Evolutionary conservation across 176 grass and related monocot species (phyloP).

Genomic region (Cenchrus fungigraminus): DNA sequence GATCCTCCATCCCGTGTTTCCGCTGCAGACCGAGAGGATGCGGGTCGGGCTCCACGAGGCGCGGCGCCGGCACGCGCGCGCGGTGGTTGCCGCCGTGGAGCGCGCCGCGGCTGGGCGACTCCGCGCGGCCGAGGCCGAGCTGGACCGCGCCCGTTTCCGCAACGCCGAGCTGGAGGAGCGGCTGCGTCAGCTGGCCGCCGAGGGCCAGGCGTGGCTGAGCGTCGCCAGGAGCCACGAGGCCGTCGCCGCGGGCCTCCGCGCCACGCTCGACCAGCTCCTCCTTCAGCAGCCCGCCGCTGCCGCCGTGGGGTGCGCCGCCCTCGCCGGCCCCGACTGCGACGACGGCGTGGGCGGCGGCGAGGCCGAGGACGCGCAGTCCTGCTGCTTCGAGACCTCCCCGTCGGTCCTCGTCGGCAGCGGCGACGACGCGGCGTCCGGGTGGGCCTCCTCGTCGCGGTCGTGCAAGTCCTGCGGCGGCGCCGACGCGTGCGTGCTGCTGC

Average conservation of each 20-base stretch:
- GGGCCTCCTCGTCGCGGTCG: neutral
- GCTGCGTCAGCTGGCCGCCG: constrained; percentile 43
- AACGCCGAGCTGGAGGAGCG: constrained; percentile 53
- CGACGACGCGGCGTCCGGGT: constrained; percentile 25
- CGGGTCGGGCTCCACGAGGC: constrained; percentile 32
- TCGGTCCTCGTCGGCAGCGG: neutral
- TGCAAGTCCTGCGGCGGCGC: constrained; percentile 52
- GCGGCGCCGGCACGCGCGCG: constrained; percentile 19
- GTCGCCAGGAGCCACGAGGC: constrained; percentile 61
- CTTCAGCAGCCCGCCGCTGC: constrained; percentile 15
- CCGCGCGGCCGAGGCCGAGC: constrained; percentile 38
- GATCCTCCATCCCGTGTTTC: neutral
- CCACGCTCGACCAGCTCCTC: constrained; percentile 52
- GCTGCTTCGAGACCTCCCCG: constrained; percentile 45
- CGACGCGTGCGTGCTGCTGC: constrained; percentile 53
- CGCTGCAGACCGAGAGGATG: constrained; percentile 51
- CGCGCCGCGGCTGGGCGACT: constrained; percentile 14
- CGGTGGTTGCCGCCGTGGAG: constrained; percentile 33
- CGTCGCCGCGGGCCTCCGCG: constrained; percentile 35
- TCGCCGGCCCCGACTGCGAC: neutral
- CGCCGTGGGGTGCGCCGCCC: no score
- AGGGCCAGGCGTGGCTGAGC: constrained; percentile 61
- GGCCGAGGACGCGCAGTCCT: constrained; percentile 28
- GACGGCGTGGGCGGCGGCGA: neutral
- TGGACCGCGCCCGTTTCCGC: constrained; percentile 32